Conservation (phyloP, 345 rosid species). For the Arabis alpina region DNA sequence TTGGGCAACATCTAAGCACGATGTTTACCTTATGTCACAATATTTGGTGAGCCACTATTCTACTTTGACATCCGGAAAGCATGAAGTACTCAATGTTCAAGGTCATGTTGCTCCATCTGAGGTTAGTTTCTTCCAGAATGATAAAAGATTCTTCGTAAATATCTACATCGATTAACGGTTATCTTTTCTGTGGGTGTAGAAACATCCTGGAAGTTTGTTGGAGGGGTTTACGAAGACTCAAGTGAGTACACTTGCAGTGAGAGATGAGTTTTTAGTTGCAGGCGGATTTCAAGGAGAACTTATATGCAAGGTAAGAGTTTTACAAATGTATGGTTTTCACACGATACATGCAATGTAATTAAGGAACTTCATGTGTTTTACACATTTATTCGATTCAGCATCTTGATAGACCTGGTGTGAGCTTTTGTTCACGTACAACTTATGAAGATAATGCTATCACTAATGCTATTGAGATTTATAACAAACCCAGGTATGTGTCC, state of each 20-base stretch:
- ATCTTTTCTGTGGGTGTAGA: conserved; percentile 42
- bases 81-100: conserved; percentile 70
- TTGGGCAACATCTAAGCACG: conserved; percentile 85
- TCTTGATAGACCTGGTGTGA: conserved; percentile 85
- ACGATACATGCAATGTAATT: conserved; percentile 4
- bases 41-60: conserved; percentile 69
- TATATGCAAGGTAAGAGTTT: conserved; percentile 54
- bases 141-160: background rate
- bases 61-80: conserved; percentile 54
- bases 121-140: conserved; percentile 47
- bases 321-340: conserved; percentile 3
- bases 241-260: conserved; percentile 63
- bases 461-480: conserved; percentile 91
- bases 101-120: conserved; percentile 78
- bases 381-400: conserved; percentile 54
- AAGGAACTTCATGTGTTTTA: conserved; percentile 24
- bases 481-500: conserved; percentile 55
- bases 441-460: conserved; percentile 96
- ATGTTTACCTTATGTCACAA: conserved; percentile 77
- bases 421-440: conserved; percentile 88
- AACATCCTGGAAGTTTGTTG: conserved; percentile 57
- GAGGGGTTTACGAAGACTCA: conserved; percentile 65
- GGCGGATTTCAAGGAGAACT: conserved; percentile 75
- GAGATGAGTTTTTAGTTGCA: conserved; percentile 56
- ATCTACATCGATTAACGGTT: background rate